These are phyloP conservation scores for Blumeria graminis DNA, from an alignment of 2,329 filamentous ascomycete genomes.

Conservation along the genomic window DNA sequence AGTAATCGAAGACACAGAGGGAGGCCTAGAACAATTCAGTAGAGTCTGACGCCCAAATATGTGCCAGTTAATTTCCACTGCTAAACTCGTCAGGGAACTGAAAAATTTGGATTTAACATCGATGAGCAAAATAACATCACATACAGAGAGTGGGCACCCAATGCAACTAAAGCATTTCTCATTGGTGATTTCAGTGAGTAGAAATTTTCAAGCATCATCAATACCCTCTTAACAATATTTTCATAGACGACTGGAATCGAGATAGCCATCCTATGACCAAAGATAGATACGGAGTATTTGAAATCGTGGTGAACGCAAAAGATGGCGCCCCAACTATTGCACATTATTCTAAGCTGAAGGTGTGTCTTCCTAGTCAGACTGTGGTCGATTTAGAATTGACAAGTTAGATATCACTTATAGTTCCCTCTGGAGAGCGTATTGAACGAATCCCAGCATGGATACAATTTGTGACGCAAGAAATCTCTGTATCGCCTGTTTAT, in stretches of 20 bases:
- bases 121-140: conserved; percentile 48
- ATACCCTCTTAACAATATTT: conserved; percentile 6
- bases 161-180: conserved; percentile 60
- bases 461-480: conserved; percentile 84
- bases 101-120: conserved; percentile 69
- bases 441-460: conserved; percentile 93
- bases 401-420: conserved; percentile 53
- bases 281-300: conserved; percentile 66
- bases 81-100: conserved; percentile 38
- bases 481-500: conserved; percentile 72
- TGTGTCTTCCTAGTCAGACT: conserved; percentile 15
- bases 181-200: conserved; percentile 75
- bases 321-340: conserved; percentile 57
- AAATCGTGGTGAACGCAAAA: conserved; percentile 50
- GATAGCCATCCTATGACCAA: conserved; percentile 71
- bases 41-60: conserved; percentile 26
- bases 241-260: conserved; percentile 60
- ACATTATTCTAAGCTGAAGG: conserved; percentile 94
- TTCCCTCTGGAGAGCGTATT: conserved; percentile 54
- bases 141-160: conserved; percentile 93
- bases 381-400: conserved; percentile 3
- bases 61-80: not conserved
- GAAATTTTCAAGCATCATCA: not conserved
- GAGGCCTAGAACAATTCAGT: conserved; percentile 78
- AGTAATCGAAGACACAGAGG: conserved; percentile 59